Conservation (phyloP, 169 alveolate genomes). For the Eimeria praecox region DNA sequence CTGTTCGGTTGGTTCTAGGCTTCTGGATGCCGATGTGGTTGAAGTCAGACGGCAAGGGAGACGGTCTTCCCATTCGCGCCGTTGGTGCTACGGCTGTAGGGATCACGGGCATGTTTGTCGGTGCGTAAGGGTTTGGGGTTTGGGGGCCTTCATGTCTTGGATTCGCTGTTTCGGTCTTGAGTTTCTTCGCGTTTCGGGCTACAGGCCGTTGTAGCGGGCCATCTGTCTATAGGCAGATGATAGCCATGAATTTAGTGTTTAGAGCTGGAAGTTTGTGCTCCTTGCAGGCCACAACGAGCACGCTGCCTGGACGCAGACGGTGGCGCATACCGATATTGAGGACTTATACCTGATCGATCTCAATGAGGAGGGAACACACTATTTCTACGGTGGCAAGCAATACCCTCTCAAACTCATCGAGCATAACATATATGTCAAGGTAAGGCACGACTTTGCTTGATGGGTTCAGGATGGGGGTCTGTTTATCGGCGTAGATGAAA, state of each 20-base stretch:
- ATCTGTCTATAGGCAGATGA: not conserved
- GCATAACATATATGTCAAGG: conserved; percentile 69
- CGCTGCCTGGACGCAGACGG: conserved; percentile 78
- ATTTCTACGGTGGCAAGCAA: conserved; percentile 71
- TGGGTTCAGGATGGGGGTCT: not conserved
- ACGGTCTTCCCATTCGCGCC: conserved; percentile 54
- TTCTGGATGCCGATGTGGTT: conserved; percentile 74
- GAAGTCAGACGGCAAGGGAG: conserved; percentile 27
- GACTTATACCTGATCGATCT: conserved; percentile 69
- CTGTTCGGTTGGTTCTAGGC: not conserved
- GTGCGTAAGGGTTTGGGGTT: not conserved
- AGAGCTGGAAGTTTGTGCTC: not conserved
- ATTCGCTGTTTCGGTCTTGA: not conserved
- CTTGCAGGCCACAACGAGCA: conserved; percentile 73
- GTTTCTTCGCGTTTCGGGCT: not conserved
- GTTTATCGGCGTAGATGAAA: not conserved
- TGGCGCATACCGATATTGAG: conserved; percentile 77
- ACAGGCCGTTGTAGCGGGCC: not conserved
- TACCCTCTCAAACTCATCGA: conserved; percentile 71
- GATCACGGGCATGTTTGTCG: conserved; percentile 48
- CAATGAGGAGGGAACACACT: conserved; percentile 57
- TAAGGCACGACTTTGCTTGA: not conserved
- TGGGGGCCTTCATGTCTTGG: not conserved
- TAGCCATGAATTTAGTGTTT: not conserved
- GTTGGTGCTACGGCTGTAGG: conserved; percentile 74